Base-by-base conservation (phyloP, 805 yeast genomes). In the Candida methanosorbosa region DNA sequence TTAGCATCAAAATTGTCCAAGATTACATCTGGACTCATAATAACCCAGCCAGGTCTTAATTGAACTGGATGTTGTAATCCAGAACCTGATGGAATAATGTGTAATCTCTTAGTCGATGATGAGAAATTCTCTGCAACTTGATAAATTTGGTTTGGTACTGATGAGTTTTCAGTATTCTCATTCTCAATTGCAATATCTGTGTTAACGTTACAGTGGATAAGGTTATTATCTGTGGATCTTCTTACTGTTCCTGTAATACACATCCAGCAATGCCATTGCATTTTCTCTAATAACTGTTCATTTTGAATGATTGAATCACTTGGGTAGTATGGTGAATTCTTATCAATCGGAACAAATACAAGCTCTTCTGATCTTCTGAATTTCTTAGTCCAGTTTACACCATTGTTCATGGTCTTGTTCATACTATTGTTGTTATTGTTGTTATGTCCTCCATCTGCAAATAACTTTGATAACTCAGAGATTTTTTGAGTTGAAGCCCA, bases 261-360 rank as follows among this genome's bases (percentile, higher is more conserved):
- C 96, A 88, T 87, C 83, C 95, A 82, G 49, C 97, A 88, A 59
- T 90, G 97, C 95, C 96, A 88, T 58, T 82, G 92, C 56, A 82
- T 77, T 38, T 78, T 75, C 39, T 75, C 77, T 36, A 83, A 66
- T 18, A 83, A 52, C 23, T 64, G 64, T 14, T 69, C 72, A 37
- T 69, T 69, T 2, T 60, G 57, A 25, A 57, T 50, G 16, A 46
- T 43, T 8, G 68, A 68, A 27, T 72, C 70, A 3, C 67, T 66
- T 1, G 92, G 92, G 42, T 73, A 78, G 49, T 73, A 76, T 1
- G 76, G 75, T 0, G 92, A 79, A 20, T 70, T 56, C 38, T 70
- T 70, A 41, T 76, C 75, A n/a, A 73, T 67, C 2, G 90, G 85
- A 12, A 85, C 74, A 50, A 82, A 88, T 0, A 86, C 85, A 37